Evolutionary conservation across 192 early-diverging fungal species (phyloP), one percentile per base, ranked within the genome.

Genomic region (Lunasporangiospora selenospora): DNA sequence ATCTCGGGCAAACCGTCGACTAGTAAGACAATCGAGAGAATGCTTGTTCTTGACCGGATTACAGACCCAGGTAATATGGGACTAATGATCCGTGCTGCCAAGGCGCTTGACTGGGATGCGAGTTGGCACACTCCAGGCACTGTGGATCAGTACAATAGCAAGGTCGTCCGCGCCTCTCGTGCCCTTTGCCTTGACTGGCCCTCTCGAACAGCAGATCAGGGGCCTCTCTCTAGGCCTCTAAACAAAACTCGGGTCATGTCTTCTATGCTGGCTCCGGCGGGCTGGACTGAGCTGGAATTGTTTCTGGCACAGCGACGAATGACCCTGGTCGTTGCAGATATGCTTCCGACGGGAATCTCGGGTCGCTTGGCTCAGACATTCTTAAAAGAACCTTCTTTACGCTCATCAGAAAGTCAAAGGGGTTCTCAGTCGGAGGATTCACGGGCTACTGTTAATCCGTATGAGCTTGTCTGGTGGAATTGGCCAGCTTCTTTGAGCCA

Each of bases 21-120:
- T n/a, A 60, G 26, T 26, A 27, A 12, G 3, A 43, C 9, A 36
- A 62, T 66, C 12, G 52, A 65, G 33, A 37, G 61, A 11, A 18
- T 82, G 23, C 46, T 85, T 21, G 67, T 85, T 0, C 62, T 80
- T 16, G 77, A 85, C 43, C 61, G 65, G 16, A 69, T 85, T 19
- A 67, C 38, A 16, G 79, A 83, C 47, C 79, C 81, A 13, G 77
- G 73, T 2, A 80, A 79, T 45, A 53, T 81, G 47, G 83, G 83
- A 2, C 69, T 75, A 0, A 30, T 85, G 23, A 50, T 85, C 1
- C 58, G 80, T 12, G 64, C 83, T n/a, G 81, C 75, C 24, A 80
- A 61, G 53, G 81, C 75, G 1, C 44, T 85, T 1, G 76, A 67
- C 3, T 85, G 83, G 83, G 47, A 64, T 52, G 62, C 61, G 4